Evolutionary conservation across 371 early-diverging fungal species (phyloP).

Genomic region (Rhizomucor pusillus): DNA sequence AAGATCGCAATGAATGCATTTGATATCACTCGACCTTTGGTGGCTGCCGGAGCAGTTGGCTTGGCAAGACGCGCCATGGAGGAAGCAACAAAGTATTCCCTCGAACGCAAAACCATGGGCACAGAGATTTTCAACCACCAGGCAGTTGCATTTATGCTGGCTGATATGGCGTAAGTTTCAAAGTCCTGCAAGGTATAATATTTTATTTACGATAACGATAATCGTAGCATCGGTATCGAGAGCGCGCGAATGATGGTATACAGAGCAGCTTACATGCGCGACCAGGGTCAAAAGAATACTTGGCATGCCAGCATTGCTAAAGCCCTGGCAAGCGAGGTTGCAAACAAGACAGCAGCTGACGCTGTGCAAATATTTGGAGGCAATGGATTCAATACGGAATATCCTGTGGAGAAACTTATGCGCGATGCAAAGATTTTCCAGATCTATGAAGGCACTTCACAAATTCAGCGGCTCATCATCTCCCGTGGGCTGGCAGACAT

Average conservation of each 20-base stretch:
- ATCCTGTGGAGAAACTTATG: conserved; percentile 89
- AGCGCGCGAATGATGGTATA: conserved; percentile 87
- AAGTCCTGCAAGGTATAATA: background rate
- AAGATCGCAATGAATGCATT: conserved; percentile 98
- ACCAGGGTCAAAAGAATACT: conserved; percentile 85
- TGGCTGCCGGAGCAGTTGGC: conserved; percentile 91
- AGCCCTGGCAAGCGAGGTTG: conserved; percentile 89
- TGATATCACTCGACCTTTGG: conserved; percentile 92
- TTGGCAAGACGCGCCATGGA: conserved; percentile 93
- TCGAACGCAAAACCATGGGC: conserved; percentile 97
- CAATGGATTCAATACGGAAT: conserved; percentile 88
- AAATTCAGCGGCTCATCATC: conserved; percentile 93
- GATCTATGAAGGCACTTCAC: conserved; percentile 96
- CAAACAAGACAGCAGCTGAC: conserved; percentile 93
- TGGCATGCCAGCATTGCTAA: conserved; percentile 96
- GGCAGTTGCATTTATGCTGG: conserved; percentile 94
- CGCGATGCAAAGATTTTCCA: conserved; percentile 93
- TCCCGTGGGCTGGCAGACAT: conserved; percentile 71
- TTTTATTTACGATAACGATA: conserved; percentile 13
- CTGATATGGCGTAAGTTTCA: conserved; percentile 82
- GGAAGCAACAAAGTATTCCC: conserved; percentile 86
- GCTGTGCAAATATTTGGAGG: conserved; percentile 98
- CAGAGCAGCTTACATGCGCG: conserved; percentile 81
- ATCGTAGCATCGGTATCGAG: conserved; percentile 68
- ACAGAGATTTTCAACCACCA: conserved; percentile 89